phyloP scores from a whole-genome alignment of 192 early-diverging fungal species.

The Radiomyces spectabilis region DNA sequence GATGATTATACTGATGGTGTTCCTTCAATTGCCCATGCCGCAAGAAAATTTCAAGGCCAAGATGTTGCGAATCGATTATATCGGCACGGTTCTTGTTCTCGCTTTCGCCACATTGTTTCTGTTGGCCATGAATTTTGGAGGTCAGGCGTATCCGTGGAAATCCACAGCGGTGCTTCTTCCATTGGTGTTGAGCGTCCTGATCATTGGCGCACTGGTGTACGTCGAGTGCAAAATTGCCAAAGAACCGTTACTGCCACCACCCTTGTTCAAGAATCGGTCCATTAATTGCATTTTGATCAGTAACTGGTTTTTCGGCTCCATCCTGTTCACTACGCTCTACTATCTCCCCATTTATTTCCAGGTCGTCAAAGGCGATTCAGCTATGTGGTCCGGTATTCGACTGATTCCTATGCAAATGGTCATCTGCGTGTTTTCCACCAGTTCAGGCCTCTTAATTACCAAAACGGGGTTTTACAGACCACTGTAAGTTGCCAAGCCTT shows the following conservation, averaged over 20 bases:
- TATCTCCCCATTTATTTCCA: conserved; percentile 31
- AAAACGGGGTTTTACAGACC: conserved; percentile 14
- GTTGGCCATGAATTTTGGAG: conserved; percentile 62
- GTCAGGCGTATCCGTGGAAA: conserved; percentile 47
- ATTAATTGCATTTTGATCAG: conserved; percentile 13
- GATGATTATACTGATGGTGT: conserved; percentile 33
- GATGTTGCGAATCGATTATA: conserved; percentile 51
- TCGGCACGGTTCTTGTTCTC: conserved; percentile 33
- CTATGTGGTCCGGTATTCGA: conserved; percentile 35
- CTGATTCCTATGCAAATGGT: conserved; percentile 30
- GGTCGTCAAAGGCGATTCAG: conserved; percentile 60
- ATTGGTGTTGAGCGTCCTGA: conserved; percentile 31
- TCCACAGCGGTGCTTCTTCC: conserved; percentile 42
- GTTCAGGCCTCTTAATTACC: conserved; percentile 19
- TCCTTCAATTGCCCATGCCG: conserved; percentile 21
- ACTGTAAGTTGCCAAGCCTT: conserved; percentile 4
- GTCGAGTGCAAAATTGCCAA: conserved; percentile 44
- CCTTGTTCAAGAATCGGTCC: conserved; percentile 48
- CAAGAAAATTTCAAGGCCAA: conserved; percentile 33
- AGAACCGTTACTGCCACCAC: conserved; percentile 57
- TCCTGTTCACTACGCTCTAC: conserved; percentile 27
- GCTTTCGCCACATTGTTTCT: conserved; percentile 47
- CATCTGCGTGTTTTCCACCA: conserved; percentile 6
- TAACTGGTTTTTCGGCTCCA: conserved; percentile 29
- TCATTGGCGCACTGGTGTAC: conserved; percentile 28